Evolutionary conservation across 768 basidiomycete genomes (phyloP).

Genomic region (Jaapia argillacea): DNA sequence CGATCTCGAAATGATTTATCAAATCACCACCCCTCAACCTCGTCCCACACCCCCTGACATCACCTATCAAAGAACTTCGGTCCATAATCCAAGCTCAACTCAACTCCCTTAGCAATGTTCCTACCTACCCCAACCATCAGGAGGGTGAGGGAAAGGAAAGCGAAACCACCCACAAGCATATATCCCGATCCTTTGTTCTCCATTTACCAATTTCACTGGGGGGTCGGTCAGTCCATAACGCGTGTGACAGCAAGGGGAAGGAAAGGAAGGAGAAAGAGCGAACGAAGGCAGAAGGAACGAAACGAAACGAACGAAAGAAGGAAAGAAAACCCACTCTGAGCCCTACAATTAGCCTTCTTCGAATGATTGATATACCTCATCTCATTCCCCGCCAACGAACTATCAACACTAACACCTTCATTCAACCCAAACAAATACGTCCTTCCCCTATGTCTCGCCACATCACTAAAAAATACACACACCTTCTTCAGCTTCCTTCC

Average conservation of each 20-base stretch:
- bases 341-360: constrained; percentile 31
- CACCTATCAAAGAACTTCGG: constrained; percentile 28
- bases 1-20: too few species aligned
- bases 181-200: constrained; percentile 58
- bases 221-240: background rate
- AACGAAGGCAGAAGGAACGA: too few species aligned
- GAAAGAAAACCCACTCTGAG: constrained; percentile 26
- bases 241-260: background rate
- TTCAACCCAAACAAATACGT: constrained; percentile 58
- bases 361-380: constrained; percentile 64
- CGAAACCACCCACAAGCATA: constrained; percentile 35
- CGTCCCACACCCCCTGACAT: too few species aligned
- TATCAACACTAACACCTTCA: constrained; percentile 37
- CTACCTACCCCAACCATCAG: background rate
- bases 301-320: background rate
- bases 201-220: constrained; percentile 49
- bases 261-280: too few species aligned
- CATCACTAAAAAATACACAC: too few species aligned
- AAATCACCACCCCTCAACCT: too few species aligned
- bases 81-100: constrained; percentile 53
- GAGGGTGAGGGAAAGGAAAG: background rate
- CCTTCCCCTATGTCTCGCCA: constrained; percentile 37
- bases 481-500: too few species aligned
- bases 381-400: constrained; percentile 44
- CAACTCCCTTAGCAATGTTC: constrained; percentile 36